phyloP scores from a whole-genome alignment of 1,284 basidiomycete genomes.

The Papiliotrema fonsecae region DNA sequence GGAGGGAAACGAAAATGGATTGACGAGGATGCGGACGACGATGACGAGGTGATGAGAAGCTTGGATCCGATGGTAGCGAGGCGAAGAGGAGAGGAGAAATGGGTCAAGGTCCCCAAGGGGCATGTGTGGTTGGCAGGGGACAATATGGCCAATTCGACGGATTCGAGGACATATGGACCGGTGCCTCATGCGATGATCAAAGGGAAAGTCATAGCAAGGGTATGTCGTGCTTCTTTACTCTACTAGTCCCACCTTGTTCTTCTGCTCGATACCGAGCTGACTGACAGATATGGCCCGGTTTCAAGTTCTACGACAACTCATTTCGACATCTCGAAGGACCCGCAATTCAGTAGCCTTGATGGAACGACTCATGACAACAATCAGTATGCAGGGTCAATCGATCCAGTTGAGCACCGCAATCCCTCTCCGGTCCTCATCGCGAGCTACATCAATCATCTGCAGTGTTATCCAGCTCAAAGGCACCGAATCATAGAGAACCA shows the following conservation, averaged over 20 bases:
- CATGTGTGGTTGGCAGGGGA: conserved; percentile 93
- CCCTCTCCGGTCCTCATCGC: neutral
- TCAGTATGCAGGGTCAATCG: neutral
- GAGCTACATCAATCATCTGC: too few species aligned
- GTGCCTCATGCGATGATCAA: conserved; percentile 77
- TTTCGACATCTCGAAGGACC: conserved; percentile 1
- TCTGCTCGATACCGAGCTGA: neutral
- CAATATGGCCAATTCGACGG: conserved; percentile 75
- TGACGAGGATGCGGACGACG: conserved; percentile 3
- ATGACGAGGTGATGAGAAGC: conserved; percentile 8
- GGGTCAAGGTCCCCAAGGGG: conserved; percentile 69
- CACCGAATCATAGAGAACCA: neutral
- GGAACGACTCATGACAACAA: neutral
- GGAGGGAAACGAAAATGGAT: conserved; percentile 24
- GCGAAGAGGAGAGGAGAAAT: conserved; percentile 56
- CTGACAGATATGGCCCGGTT: neutral
- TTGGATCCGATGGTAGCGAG: conserved; percentile 44
- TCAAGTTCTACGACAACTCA: neutral
- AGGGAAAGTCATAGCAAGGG: conserved; percentile 71
- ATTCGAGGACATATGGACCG: conserved; percentile 87
- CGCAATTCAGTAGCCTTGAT: neutral
- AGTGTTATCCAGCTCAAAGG: neutral
- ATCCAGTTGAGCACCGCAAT: neutral
- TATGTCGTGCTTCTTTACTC: conserved; percentile 45
- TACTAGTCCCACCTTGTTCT: neutral